Percentiles rank a stretch among this genome's conserved stretches.
Evolutionary conservation across 306 rosid genomes (phyloP).

Genomic region (Astragalus membranaceus): DNA sequence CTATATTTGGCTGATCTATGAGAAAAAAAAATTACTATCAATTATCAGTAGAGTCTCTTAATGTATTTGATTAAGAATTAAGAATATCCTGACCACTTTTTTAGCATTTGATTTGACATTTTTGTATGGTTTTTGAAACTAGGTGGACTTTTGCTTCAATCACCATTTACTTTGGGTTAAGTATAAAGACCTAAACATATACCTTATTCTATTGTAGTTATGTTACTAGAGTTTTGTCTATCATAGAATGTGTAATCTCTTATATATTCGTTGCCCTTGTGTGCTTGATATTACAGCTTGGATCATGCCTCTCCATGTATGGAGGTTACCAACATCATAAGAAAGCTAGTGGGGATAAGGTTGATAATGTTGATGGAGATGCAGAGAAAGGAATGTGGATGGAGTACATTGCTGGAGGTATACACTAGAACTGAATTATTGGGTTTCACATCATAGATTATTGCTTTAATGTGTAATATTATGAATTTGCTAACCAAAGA

Average conservation of each 20-base stretch:
- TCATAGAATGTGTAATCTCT: background rate
- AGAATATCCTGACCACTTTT: no score
- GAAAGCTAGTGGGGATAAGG: no score
- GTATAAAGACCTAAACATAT: constrained; percentile 22
- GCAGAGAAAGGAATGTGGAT: constrained; percentile 59
- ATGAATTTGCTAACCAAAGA: background rate
- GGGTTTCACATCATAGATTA: background rate
- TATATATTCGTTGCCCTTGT: background rate
- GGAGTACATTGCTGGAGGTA: constrained; percentile 98
- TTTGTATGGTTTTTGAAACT: no score
- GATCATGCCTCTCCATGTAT: constrained; percentile 67
- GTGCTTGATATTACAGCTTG: constrained; percentile 49
- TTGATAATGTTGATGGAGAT: no score
- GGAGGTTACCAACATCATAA: constrained; percentile 80
- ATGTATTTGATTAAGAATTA: no score
- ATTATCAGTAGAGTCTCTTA: no score
- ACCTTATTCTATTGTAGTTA: background rate
- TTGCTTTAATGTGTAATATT: background rate
- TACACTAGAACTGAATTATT: constrained; percentile 9
- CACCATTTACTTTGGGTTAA: constrained; percentile 91
- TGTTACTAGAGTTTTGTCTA: background rate
- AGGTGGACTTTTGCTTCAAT: constrained; percentile 84
- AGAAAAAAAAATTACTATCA: no score
- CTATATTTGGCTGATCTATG: no score
- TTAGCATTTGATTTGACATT: no score